These are phyloP conservation scores for Kwoniella botswanensis DNA, from an alignment of 768 basidiomycete genomes.

Conservation along the genomic window DNA sequence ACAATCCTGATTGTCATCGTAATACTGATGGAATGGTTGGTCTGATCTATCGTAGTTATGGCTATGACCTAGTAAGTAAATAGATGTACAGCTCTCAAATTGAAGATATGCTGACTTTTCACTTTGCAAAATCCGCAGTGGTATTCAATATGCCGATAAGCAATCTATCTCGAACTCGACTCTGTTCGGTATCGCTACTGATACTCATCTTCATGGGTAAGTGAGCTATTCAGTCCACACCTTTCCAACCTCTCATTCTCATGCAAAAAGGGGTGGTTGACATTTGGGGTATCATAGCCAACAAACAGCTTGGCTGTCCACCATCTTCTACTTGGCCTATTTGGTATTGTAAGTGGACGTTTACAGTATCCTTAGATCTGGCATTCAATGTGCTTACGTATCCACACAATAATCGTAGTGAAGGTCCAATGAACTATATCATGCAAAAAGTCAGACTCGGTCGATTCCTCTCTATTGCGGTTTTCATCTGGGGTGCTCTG, in stretches of 20 bases:
- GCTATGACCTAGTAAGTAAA: not conserved
- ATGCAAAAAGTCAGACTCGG: slow-evolving; percentile 7
- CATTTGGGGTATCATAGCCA: no score
- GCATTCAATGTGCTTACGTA: not conserved
- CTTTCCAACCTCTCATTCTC: no score
- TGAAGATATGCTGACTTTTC: no score
- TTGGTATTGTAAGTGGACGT: slow-evolving; percentile 2
- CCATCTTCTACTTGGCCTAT: slow-evolving; percentile 3
- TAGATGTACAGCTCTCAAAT: not conserved
- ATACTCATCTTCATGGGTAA: slow-evolving; percentile 6
- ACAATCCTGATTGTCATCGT: no score
- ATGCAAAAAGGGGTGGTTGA: no score
- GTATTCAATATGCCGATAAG: slow-evolving; percentile 10
- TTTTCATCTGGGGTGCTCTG: not conserved
- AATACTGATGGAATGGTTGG: no score
- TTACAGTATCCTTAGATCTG: not conserved
- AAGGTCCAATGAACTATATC: slow-evolving; percentile 4
- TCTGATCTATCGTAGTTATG: not conserved
- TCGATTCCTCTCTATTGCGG: slow-evolving; percentile 4
- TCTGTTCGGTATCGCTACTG: slow-evolving; percentile 1
- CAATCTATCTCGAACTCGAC: slow-evolving; percentile 1
- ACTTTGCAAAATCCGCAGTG: not conserved
- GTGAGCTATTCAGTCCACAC: not conserved
- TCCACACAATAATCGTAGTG: not conserved
- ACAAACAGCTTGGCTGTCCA: slow-evolving; percentile 4